Conservation (phyloP, 257 asterid species). For the Ehretia macrophylla region DNA sequence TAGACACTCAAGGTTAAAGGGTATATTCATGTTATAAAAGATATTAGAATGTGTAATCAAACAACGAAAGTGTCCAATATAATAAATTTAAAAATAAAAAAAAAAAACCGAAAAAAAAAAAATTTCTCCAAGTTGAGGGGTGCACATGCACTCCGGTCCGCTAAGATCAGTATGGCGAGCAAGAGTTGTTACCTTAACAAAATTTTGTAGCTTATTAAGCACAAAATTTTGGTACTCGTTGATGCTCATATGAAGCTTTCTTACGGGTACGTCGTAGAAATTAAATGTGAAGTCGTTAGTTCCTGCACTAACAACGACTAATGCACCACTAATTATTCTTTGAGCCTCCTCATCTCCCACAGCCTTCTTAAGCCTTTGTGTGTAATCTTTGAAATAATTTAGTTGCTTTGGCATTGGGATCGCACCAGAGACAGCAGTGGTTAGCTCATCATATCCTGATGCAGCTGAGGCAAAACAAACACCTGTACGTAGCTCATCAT, state of each 20-base stretch:
- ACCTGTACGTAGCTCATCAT: slow-evolving; percentile 47
- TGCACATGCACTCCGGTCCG: too few species aligned
- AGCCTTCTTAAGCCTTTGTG: slow-evolving; percentile 32
- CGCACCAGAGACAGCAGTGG: slow-evolving; percentile 32
- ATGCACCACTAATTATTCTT: slow-evolving; percentile 29
- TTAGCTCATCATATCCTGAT: slow-evolving; percentile 70
- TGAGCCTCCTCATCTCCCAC: slow-evolving; percentile 39
- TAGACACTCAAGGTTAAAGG: too few species aligned
- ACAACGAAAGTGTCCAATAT: too few species aligned
- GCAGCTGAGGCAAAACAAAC: slow-evolving; percentile 80
- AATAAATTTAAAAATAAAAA: too few species aligned
- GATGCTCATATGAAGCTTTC: slow-evolving; percentile 41
- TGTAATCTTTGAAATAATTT: slow-evolving; percentile 28
- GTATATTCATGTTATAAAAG: too few species aligned
- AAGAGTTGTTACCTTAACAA: slow-evolving; percentile 45
- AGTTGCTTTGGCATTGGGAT: slow-evolving; percentile 50
- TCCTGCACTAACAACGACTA: slow-evolving; percentile 62
- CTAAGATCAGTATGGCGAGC: too few species aligned
- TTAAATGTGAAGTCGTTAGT: slow-evolving; percentile 56
- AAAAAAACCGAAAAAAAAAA: too few species aligned
- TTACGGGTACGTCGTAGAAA: slow-evolving; percentile 47
- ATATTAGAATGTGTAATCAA: too few species aligned
- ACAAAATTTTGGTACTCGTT: slow-evolving; percentile 48
- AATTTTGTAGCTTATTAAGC: slow-evolving; percentile 33
- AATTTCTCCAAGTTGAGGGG: too few species aligned